Evolutionary conservation across 2,329 filamentous ascomycete genomes (phyloP), one percentile per base, ranked within the genome.

Genomic region (Penicillium sp.): DNA sequence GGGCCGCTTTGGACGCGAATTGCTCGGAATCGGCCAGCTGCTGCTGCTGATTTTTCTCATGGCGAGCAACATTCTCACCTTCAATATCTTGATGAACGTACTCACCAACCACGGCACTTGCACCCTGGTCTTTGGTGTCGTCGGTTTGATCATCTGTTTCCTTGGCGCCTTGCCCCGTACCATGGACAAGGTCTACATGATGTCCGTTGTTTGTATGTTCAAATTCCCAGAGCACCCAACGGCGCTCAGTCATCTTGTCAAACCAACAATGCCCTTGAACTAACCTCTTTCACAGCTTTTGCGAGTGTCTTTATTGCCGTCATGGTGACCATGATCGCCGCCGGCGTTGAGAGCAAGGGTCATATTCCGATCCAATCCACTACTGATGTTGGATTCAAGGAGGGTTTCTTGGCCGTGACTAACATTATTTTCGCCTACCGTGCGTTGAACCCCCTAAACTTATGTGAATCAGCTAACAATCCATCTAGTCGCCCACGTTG

Each of bases 381-480:
- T 4, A 71, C 70, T 10, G 62, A 77, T 2, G 65, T 82, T 2
- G 74, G 70, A 26, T 79, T 88, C 56, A 75, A 78, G 27, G 77
- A 82, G 21, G 84, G 77, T 13, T 87, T 88, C 66, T 78, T 85
- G 46, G 80, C 84, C 13, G 80, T 88, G 53, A 81, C 79, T 65
- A 90, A 90, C 74, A 90, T 91, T 56, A 79, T 89, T 55, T 85
- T 91, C 57, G 87, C 88, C 54, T 91, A 87, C 75, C 79, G 85
- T 70, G 64, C 11, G 64, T 67, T 31, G 14, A 45, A 39, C 24
- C 21, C 2, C 24, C 13, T 14, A 1, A 16, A 3, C 3, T n/a
- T 13, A 3, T 14, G 39, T 19, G 1, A 7, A 3, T 33, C 27
- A 27, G 6, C 13, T 19, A 37, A 29, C 31, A 43, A 24, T 24